Percentiles rank a stretch among this genome's conserved stretches.
Evolutionary conservation across 2,329 filamentous ascomycete species (phyloP).

Genomic region (Emmonsiellopsis sp.): DNA sequence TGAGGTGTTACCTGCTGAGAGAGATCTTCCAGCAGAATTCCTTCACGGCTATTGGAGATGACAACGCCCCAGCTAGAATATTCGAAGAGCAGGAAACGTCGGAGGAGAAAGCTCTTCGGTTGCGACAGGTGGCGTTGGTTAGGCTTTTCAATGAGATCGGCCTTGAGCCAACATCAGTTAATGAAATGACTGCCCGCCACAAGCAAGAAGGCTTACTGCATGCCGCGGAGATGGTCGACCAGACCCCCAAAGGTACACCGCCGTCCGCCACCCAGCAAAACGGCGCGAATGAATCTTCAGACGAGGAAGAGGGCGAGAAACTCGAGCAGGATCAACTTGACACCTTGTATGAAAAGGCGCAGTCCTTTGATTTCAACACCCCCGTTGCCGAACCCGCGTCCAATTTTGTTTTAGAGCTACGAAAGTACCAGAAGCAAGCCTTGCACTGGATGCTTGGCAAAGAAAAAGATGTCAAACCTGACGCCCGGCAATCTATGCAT

Average conservation of each 20-base stretch:
- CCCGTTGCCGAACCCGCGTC: constrained; percentile 75
- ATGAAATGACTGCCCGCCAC: constrained; percentile 64
- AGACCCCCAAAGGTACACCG: constrained; percentile 55
- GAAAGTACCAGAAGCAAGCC: constrained; percentile 92
- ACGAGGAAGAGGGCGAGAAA: constrained; percentile 77
- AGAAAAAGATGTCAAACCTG: constrained; percentile 67
- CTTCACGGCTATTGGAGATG: constrained; percentile 51
- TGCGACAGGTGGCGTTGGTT: constrained; percentile 80
- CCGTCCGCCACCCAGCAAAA: constrained; percentile 24
- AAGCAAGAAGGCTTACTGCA: constrained; percentile 76
- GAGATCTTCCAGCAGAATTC: constrained; percentile 61
- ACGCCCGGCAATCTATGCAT: constrained; percentile 77
- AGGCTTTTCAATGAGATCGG: constrained; percentile 85
- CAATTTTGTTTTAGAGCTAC: constrained; percentile 72
- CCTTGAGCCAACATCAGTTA: constrained; percentile 65
- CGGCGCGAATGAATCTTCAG: constrained; percentile 43
- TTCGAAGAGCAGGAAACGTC: constrained; percentile 79
- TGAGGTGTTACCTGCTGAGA: constrained; percentile 66
- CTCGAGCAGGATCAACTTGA: constrained; percentile 94
- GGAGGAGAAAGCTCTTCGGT: constrained; percentile 73
- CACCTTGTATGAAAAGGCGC: constrained; percentile 86
- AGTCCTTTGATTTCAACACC: constrained; percentile 91
- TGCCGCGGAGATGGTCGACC: constrained; percentile 81
- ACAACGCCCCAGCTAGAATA: constrained; percentile 62
- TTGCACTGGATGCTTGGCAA: constrained; percentile 95